Base-by-base conservation (phyloP, 768 basidiomycete genomes). In the Lyophyllum decastes region DNA sequence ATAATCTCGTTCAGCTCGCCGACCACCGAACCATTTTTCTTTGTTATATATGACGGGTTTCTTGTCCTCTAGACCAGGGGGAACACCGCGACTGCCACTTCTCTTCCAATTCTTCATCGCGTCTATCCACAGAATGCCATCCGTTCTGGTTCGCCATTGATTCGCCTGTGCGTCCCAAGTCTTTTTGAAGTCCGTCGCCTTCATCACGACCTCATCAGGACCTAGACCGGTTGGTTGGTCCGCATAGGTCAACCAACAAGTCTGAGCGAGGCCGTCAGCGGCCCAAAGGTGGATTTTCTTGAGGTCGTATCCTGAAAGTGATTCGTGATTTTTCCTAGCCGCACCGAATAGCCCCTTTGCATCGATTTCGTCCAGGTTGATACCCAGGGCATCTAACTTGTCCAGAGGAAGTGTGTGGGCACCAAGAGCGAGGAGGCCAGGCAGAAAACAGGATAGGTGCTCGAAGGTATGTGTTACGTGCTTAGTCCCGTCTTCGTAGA, bases 401-500 rank as follows among this genome's bases (percentile, higher is more conserved):
- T 85, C 77, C 50, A 87, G 72, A 24, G 83, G 83, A 49, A 91
- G 78, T 11, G 80, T 80, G 60, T 87, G 80, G 4, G 73, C 87
- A 24, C 90, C 90, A 2, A 92, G 77, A 4, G 90, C 88, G 49
- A 92, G 76, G 16, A 91, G 73, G 16, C 90, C 90, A 0, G 89
- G 89, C 48, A 90, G 77, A 74, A 91, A 92, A 70, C 90, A 91
- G 11, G 89, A 84, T 25, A 92, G 73, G 64, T 92, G 90, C 60
- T 92, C 90, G 53, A 90, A 83, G 21, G 68, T 64, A 61, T 87
- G 82, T 10, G 78, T 74, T 22, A 81, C 76, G 16, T 64, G 58
- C 25, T 68, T 72, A 10, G 62, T 61, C 27, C 72, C 65, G 41
- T 63, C 62, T 4, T 67, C 71, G 11, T 73, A 60, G 12, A 69